Evolutionary conservation across 2,329 filamentous ascomycete species (phyloP).

Genomic region (Coccinonectria pachysandricola): DNA sequence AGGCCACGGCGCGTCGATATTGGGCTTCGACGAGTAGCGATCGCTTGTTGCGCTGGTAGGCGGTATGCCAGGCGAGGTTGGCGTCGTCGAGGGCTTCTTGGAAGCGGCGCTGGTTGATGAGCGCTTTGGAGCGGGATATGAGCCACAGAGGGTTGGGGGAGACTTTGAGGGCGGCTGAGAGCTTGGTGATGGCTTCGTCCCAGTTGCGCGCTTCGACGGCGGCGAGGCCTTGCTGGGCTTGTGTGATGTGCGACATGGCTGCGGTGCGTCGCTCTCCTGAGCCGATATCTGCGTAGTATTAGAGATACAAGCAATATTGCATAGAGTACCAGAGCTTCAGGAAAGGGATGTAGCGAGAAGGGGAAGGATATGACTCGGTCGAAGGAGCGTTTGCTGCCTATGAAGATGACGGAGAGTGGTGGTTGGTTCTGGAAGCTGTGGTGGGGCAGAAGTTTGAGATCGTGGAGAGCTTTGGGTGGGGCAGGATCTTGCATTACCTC

Average conservation of each 20-base stretch:
- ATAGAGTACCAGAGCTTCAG: neutral
- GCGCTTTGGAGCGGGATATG: slow-evolving; percentile 69
- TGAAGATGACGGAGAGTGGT: slow-evolving; percentile 3
- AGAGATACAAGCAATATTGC: no score
- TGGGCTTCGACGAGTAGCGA: slow-evolving; percentile 73
- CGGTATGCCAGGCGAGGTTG: slow-evolving; percentile 52
- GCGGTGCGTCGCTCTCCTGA: no score
- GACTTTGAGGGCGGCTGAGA: slow-evolving; percentile 55
- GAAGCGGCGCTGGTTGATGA: slow-evolving; percentile 52
- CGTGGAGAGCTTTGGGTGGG: slow-evolving; percentile 1
- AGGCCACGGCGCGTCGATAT: slow-evolving; percentile 64
- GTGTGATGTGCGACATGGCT: slow-evolving; percentile 40
- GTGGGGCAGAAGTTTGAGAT: slow-evolving; percentile 13
- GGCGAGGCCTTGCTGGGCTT: slow-evolving; percentile 52
- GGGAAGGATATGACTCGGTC: neutral
- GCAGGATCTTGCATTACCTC: no score
- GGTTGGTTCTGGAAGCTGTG: slow-evolving; percentile 24
- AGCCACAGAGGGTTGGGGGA: slow-evolving; percentile 68
- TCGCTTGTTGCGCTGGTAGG: slow-evolving; percentile 58
- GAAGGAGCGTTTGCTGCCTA: no score
- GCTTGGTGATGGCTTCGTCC: slow-evolving; percentile 54
- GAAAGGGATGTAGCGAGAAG: neutral
- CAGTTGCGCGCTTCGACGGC: slow-evolving; percentile 56
- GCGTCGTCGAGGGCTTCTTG: slow-evolving; percentile 60
- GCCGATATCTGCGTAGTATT: no score